phyloP scores from a whole-genome alignment of 2,329 filamentous ascomycete genomes.

The Aspergillus vadensis region DNA sequence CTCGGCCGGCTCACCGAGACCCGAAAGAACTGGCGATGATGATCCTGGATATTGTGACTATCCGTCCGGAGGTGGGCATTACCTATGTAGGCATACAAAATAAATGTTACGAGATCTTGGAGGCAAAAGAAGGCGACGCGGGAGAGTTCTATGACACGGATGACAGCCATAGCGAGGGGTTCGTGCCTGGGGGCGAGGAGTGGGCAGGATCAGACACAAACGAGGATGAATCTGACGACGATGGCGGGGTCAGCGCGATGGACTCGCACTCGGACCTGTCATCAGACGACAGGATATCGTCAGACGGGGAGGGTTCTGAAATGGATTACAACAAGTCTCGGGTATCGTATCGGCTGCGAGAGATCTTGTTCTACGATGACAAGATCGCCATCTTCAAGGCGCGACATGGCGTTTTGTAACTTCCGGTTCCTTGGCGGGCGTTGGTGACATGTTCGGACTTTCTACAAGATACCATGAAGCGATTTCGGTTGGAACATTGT shows the following conservation, averaged over 20 bases:
- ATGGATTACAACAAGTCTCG: constrained; percentile 42
- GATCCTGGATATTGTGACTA: constrained; percentile 74
- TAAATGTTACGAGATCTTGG: constrained; percentile 81
- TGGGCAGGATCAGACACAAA: constrained; percentile 46
- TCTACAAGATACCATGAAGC: constrained; percentile 22
- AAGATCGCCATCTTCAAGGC: constrained; percentile 80
- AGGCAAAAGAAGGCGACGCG: constrained; percentile 51
- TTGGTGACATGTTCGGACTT: constrained; percentile 11
- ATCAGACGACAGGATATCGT: constrained; percentile 26
- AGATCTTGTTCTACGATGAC: constrained; percentile 84
- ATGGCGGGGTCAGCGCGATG: constrained; percentile 30
- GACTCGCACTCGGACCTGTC: constrained; percentile 26
- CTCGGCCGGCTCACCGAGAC: constrained; percentile 63
- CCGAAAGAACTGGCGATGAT: constrained; percentile 73
- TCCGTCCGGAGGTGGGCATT: constrained; percentile 73
- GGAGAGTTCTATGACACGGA: constrained; percentile 42
- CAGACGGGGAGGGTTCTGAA: constrained; percentile 48
- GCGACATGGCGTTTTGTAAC: constrained; percentile 59
- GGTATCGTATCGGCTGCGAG: constrained; percentile 64
- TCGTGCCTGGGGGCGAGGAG: constrained; percentile 49
- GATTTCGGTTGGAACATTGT: constrained; percentile 1
- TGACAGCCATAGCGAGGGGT: constrained; percentile 50
- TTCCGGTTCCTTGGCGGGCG: not conserved
- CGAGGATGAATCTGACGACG: constrained; percentile 51
- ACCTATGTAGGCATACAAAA: constrained; percentile 75